Base-by-base conservation (phyloP, 2,329 filamentous ascomycete genomes). In the Pyricularia grisea region DNA sequence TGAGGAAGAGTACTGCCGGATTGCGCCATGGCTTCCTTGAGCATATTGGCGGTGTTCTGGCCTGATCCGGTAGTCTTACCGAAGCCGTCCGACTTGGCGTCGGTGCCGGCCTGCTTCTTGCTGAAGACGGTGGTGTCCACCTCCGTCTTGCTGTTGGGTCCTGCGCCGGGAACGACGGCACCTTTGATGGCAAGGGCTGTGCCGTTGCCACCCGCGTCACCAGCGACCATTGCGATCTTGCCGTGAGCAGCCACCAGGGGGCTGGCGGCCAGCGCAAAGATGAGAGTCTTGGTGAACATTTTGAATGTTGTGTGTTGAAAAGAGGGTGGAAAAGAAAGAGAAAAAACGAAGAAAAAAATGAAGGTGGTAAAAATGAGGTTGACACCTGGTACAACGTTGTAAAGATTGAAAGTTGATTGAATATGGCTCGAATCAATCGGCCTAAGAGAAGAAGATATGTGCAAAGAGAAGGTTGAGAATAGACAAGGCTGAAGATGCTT, bases 71-170 rank as follows among this genome's bases (percentile, higher is more conserved):
- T 76, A 67, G 79, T 82, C 36, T 71, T 73, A 71, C 81, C 81
- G 36, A 81, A 77, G 27, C 79, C 78, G 71, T 81, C 74, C 61
- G 75, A 75, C 67, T 74, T 72, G 70, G 78, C 75, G 58, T 77
- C 74, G 72, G 72, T 77, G 23, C 71, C 73, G 7, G 58, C 58
- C 23, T 61, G 58, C 25, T 27, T 23, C 58, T 61, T 61, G 25
- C 71, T 69, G 76, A 83, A 83, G 71, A 83, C 77, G 55, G 81
- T 83, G 33, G 81, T 82, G 73, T 83, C 81, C 42, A 79, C 73
- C 72, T 83, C 80, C 1, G 81, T 82, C 71, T 76, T 72, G 42
- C 72, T 73, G 76, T 82, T 82, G 28, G 72, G 73, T 25, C 81
- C 81, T 0, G 79, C 70, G 9, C 78, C 77, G 7, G 81, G 80